Evolutionary conservation across 2,329 filamentous ascomycete genomes (phyloP).

Genomic region (Bipolaris victoriae): DNA sequence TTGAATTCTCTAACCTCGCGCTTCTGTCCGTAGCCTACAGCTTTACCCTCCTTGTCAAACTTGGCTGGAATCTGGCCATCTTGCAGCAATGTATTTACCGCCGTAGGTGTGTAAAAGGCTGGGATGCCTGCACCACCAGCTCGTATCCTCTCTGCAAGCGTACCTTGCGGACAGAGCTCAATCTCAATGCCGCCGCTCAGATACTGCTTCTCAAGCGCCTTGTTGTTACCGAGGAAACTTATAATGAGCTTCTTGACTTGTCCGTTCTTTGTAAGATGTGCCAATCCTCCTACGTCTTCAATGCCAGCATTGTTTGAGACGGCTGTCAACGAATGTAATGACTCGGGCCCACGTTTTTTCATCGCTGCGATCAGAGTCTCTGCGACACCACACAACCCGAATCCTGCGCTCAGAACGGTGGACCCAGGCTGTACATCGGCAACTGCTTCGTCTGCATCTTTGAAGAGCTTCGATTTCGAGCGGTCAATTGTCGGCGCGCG

Average conservation of each 20-base stretch:
- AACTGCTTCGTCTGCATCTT: conserved; percentile 47
- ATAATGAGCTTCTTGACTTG: conserved; percentile 75
- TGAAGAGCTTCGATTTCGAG: conserved; percentile 46
- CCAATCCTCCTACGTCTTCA: conserved; percentile 68
- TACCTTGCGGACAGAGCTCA: conserved; percentile 79
- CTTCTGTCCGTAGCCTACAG: conserved; percentile 67
- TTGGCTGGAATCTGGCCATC: conserved; percentile 70
- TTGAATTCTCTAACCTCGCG: conserved; percentile 75
- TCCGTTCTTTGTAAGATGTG: conserved; percentile 70
- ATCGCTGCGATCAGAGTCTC: conserved; percentile 49
- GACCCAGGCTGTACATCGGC: conserved; percentile 46
- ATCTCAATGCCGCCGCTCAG: conserved; percentile 74
- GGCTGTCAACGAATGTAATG: conserved; percentile 63
- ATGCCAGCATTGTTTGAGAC: conserved; percentile 83
- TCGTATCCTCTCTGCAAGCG: conserved; percentile 72
- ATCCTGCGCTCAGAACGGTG: conserved; percentile 48
- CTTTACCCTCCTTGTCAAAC: conserved; percentile 63
- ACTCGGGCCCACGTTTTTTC: conserved; percentile 36
- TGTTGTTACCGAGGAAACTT: conserved; percentile 81
- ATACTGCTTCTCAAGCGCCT: conserved; percentile 75
- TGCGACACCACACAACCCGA: conserved; percentile 49
- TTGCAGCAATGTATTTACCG: conserved; percentile 67
- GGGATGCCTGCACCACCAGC: conserved; percentile 79
- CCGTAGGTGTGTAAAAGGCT: conserved; percentile 81
- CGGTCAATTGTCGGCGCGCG: conserved; percentile 43